Percentiles rank a stretch among this genome's conserved stretches.
These are phyloP conservation scores for Cornus kousa DNA, from an alignment of 148 eudicot genomes.

Conservation along the genomic window DNA sequence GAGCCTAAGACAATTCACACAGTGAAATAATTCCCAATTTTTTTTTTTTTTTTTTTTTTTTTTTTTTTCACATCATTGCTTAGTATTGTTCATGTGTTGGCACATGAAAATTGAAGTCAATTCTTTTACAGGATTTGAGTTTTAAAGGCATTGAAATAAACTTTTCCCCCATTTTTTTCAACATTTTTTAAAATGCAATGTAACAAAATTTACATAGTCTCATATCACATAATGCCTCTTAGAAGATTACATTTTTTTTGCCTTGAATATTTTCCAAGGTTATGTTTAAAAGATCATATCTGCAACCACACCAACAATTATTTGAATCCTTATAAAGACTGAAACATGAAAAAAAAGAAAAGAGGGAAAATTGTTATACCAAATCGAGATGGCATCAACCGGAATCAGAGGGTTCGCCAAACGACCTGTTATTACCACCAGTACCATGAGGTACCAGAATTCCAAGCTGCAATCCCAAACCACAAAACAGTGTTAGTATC, in stretches of 20 bases:
- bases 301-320: background rate
- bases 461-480: conserved; percentile 65
- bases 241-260: no score
- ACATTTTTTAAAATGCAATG: no score
- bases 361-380: conserved; percentile 26
- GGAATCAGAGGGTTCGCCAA: conserved; percentile 59
- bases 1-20: no score
- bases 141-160: no score
- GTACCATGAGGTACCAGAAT: conserved; percentile 78
- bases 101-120: no score
- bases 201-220: background rate
- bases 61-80: no score
- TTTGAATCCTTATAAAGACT: background rate
- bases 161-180: no score
- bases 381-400: conserved; percentile 72
- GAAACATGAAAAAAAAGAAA: background rate
- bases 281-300: background rate
- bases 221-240: background rate
- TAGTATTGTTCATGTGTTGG: no score
- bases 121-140: no score
- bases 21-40: no score
- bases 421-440: conserved; percentile 65
- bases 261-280: no score
- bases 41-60: no score
- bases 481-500: background rate